Conservation (phyloP, 116 monocot species). For the Papilionanthe hybrid region DNA sequence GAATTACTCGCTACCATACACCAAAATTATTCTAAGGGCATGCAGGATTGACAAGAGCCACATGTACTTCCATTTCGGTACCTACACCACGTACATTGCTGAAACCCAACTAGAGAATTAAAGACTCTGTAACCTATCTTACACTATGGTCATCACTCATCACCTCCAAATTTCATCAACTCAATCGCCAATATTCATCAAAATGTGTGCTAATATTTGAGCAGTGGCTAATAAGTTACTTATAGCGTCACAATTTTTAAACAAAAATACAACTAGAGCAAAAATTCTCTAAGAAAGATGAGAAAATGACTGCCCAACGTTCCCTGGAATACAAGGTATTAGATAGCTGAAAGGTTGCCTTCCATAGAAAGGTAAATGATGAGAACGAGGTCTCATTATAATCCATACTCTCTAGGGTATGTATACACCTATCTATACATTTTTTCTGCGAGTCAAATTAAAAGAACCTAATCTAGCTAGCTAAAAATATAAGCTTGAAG, state of each 20-base stretch:
- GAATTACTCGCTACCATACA: no score
- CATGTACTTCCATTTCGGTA: background rate
- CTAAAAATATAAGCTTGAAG: background rate
- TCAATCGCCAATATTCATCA: no score
- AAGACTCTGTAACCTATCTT: no score
- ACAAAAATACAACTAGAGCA: no score
- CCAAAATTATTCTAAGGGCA: no score
- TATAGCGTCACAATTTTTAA: no score
- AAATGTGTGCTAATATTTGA: no score
- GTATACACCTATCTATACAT: constrained; percentile 2
- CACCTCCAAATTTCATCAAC: no score
- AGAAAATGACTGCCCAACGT: background rate
- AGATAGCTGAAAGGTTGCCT: background rate
- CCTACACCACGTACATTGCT: background rate
- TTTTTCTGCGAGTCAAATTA: background rate
- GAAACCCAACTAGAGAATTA: background rate
- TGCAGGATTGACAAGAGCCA: background rate
- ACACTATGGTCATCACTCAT: no score
- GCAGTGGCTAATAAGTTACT: no score
- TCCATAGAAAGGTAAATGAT: background rate
- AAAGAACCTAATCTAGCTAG: background rate
- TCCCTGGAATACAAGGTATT: background rate
- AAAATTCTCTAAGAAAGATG: no score
- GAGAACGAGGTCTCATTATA: background rate
- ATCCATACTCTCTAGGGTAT: background rate